Base-by-base conservation (phyloP, 1,139 yeast species). In the Pichia sp. region DNA sequence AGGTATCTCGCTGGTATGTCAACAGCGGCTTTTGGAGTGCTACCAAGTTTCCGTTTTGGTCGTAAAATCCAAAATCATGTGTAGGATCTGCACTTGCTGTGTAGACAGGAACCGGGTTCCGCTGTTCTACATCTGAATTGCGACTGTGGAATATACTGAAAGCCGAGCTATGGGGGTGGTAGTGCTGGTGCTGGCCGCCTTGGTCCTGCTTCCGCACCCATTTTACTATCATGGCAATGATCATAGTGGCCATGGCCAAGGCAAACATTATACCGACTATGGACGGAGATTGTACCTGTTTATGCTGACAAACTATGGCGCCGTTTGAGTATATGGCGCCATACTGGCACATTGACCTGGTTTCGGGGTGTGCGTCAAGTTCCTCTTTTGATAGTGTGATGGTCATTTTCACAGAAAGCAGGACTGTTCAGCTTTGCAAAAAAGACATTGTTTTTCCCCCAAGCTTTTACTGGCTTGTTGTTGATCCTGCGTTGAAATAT, bases 31-130 rank as follows among this genome's bases (percentile, higher is more conserved):
- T 45, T 8, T 30, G 38, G 5, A 54, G 4, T 26, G 19, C 8
- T 6, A 50, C 10, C 1, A 54, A 40, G 15, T 32, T 23, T 1
- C 56, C 53, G 8, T 26, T 15, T 16, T 6, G 4, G n/a, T 48
- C 51, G 31, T 50, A 50, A 8, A 30, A 15, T 5, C 51, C 56
- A 10, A 40, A 19, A 47, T 54, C 56, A 1, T 38, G 8, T 5
- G 11, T 30, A 6, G 54, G 49, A 19, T 54, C 66, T 1, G 61
- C 36, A 13, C 67, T 66, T 13, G 64, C 59, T 5, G 64, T 53
- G 47, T 65, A 66, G 4, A 42, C 34, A 10, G 62, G 59, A 11
- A 55, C 49, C 1, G 19, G 23, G 30, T 41, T 30, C 30, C 26
- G 30, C 26, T 36, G 36, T n/a, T 41, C 50, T n/a, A 19, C 41